Evolutionary conservation across 2,329 filamentous ascomycete genomes (phyloP).

Genomic region (Arthrobotrys megalospora): DNA sequence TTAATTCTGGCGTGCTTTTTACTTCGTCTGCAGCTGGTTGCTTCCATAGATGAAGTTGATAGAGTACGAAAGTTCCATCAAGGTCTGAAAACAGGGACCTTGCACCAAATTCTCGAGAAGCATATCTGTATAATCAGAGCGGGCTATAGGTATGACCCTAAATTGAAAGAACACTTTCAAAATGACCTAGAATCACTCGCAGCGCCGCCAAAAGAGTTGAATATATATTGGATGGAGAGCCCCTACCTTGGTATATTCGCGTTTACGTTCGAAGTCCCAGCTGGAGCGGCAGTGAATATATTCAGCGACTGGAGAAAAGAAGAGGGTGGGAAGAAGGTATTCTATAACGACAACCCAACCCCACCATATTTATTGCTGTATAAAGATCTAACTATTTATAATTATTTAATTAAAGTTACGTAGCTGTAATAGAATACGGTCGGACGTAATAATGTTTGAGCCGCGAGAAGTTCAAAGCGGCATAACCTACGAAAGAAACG

Average conservation of each 20-base stretch:
- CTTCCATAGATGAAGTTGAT: background rate
- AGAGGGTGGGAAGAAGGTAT: too few relatives aligned
- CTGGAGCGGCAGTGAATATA: too few relatives aligned
- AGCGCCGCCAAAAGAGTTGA: background rate
- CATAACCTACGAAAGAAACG: too few relatives aligned
- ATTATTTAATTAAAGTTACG: too few relatives aligned
- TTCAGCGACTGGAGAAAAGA: background rate
- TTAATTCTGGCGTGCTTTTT: background rate
- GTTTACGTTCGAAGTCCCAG: background rate
- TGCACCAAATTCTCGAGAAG: background rate
- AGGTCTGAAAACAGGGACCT: background rate
- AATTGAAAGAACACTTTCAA: background rate
- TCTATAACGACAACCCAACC: too few relatives aligned
- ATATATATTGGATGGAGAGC: conserved; percentile 3
- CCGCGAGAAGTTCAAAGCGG: too few relatives aligned
- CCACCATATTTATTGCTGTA: too few relatives aligned
- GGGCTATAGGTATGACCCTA: background rate
- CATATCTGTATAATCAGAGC: background rate
- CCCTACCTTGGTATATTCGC: background rate
- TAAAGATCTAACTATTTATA: too few relatives aligned
- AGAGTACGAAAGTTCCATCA: background rate
- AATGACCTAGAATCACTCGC: background rate
- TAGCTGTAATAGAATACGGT: background rate
- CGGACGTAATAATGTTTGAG: background rate
- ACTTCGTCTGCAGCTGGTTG: background rate